Percentiles rank a stretch among this genome's conserved stretches.
These are phyloP conservation scores for Papiliotrema nemorosa DNA, from an alignment of 1,284 basidiomycete genomes.

Conservation along the genomic window DNA sequence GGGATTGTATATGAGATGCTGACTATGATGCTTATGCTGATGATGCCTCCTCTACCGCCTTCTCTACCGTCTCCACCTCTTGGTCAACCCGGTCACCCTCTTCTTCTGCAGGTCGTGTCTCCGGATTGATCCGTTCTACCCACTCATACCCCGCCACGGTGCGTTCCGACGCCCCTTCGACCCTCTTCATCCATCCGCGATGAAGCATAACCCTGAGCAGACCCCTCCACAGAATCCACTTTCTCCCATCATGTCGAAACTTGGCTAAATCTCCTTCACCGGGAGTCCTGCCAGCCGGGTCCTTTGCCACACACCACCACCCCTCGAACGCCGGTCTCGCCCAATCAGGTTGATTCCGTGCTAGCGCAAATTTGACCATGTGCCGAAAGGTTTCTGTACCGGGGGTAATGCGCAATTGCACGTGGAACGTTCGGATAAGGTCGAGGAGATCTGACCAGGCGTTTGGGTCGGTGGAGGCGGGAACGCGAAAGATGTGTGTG, in stretches of 20 bases:
- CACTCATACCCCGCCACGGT: too few species aligned
- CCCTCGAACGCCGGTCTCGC: neutral
- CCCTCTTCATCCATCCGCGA: conserved; percentile 9
- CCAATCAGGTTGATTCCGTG: neutral
- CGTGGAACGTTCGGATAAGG: conserved; percentile 8
- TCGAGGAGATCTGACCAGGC: conserved; percentile 1
- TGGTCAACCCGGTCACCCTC: too few species aligned
- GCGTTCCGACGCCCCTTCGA: neutral
- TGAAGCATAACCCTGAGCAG: conserved; percentile 4
- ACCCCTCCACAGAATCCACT: conserved; percentile 8
- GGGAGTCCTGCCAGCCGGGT: neutral
- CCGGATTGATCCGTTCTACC: too few species aligned
- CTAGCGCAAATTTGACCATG: conserved; percentile 5
- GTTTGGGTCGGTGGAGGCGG: neutral
- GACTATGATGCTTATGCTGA: too few species aligned
- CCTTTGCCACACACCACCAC: neutral
- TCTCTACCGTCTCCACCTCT: too few species aligned
- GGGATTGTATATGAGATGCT: too few species aligned
- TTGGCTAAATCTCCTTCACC: conserved; percentile 1
- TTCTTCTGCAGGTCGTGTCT: too few species aligned
- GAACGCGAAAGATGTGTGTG: too few species aligned
- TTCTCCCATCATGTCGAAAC: conserved; percentile 3
- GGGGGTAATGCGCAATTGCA: conserved; percentile 5
- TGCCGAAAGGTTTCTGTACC: conserved; percentile 29
- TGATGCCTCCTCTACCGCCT: too few species aligned